Evolutionary conservation across 305 asterid genomes (phyloP).

Genomic region (Withania somnifera): DNA sequence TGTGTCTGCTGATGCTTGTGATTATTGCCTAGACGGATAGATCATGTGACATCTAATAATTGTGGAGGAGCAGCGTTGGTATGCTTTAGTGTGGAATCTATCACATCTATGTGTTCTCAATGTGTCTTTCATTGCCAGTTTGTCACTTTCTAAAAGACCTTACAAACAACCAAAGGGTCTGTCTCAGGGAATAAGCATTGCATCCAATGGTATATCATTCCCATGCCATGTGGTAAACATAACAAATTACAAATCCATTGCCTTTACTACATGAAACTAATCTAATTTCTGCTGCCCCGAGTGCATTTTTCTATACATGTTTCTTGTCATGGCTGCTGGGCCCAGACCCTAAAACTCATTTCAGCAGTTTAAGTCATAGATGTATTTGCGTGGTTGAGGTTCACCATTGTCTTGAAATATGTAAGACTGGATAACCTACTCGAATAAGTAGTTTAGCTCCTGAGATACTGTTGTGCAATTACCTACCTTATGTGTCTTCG

Average conservation of each 20-base stretch:
- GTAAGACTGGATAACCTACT: not conserved
- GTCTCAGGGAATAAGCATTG: not conserved
- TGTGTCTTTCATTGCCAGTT: not conserved
- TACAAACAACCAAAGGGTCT: not conserved
- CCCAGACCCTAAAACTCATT: not conserved
- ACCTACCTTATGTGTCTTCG: not conserved
- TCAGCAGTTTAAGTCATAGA: not conserved
- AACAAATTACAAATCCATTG: not conserved
- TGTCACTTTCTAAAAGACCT: not conserved
- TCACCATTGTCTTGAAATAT: not conserved
- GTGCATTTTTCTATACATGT: not conserved
- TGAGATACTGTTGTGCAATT: not conserved
- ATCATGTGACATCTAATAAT: not conserved
- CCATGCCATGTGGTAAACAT: not conserved
- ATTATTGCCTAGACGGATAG: not conserved
- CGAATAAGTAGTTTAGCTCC: not conserved
- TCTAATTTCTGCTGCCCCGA: not conserved
- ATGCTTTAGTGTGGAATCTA: not conserved
- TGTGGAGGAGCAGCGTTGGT: not conserved
- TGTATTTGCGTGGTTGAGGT: not conserved
- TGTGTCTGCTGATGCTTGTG: not conserved
- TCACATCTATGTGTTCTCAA: not conserved
- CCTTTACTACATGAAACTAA: not conserved
- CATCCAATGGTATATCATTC: not conserved
- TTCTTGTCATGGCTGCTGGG: not conserved